Percentiles rank a stretch among this genome's conserved stretches.
phyloP scores from a whole-genome alignment of 2,329 filamentous ascomycete species.

The Boeremia exigua region DNA sequence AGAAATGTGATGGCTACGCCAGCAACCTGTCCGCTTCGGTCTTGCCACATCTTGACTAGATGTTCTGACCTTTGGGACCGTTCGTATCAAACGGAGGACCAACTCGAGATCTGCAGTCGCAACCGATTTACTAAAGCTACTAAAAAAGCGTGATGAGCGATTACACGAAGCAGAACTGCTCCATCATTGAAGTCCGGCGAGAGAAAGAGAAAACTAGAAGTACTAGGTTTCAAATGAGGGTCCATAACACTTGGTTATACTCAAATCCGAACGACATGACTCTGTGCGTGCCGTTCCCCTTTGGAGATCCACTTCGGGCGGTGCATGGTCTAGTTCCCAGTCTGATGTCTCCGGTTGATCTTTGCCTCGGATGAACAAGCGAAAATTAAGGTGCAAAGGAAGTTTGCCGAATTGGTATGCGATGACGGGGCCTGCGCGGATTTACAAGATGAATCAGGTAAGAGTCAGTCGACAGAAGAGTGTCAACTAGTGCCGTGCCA shows the following conservation, averaged over 20 bases:
- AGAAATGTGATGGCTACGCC: constrained; percentile 46
- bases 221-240: constrained; percentile 6
- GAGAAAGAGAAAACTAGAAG: constrained; percentile 7
- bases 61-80: constrained; percentile 2
- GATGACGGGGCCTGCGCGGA: constrained; percentile 5
- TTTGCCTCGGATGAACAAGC: constrained; percentile 4
- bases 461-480: not conserved
- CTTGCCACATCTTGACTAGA: constrained; percentile 23
- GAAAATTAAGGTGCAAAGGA: constrained; percentile 5
- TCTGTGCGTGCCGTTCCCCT: constrained; percentile 12
- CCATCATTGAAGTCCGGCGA: constrained; percentile 1
- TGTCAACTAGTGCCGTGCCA: not conserved
- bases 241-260: constrained; percentile 7
- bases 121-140: not conserved
- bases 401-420: constrained; percentile 9
- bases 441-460: constrained; percentile 1
- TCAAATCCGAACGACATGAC: constrained; percentile 8
- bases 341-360: constrained; percentile 10
- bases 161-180: not conserved
- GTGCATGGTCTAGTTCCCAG: not conserved
- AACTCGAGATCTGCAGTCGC: not conserved
- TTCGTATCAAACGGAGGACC: not conserved
- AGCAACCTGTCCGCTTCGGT: constrained; percentile 35
- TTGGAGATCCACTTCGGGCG: constrained; percentile 5
- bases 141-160: not conserved